These are phyloP conservation scores for Cercospora sp. DNA, from an alignment of 2,329 filamentous ascomycete species.

Conservation along the genomic window DNA sequence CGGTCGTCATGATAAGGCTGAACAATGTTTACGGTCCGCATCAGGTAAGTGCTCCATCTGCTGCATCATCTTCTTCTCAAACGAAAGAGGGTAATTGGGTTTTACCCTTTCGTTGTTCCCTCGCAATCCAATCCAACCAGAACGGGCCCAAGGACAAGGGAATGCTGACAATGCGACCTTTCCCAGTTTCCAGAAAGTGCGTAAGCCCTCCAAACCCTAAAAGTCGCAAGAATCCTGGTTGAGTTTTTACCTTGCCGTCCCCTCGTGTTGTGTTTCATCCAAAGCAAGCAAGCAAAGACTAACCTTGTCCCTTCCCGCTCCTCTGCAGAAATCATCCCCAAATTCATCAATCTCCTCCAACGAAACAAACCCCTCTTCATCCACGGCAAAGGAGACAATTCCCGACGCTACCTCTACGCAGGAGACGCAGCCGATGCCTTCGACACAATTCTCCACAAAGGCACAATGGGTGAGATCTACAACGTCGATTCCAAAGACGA, in stretches of 20 bases:
- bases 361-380: conserved; percentile 67
- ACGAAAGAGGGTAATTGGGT: neutral
- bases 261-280: neutral
- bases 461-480: conserved; percentile 73
- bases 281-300: neutral
- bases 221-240: neutral
- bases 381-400: conserved; percentile 74
- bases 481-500: conserved; percentile 80
- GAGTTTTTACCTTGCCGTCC: neutral
- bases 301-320: neutral
- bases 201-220: conserved; percentile 10
- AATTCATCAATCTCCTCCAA: conserved; percentile 73
- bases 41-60: conserved; percentile 59
- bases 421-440: conserved; percentile 79
- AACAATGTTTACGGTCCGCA: conserved; percentile 87
- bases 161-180: conserved; percentile 19
- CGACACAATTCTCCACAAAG: conserved; percentile 80
- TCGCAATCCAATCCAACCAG: neutral
- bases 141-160: neutral
- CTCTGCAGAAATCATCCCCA: conserved; percentile 73
- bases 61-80: neutral
- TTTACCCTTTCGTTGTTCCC: neutral
- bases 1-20: conserved; percentile 75
- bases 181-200: conserved; percentile 32
- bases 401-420: conserved; percentile 74